phyloP scores from a whole-genome alignment of 148 eudicot species.

The Chenopodium album region DNA sequence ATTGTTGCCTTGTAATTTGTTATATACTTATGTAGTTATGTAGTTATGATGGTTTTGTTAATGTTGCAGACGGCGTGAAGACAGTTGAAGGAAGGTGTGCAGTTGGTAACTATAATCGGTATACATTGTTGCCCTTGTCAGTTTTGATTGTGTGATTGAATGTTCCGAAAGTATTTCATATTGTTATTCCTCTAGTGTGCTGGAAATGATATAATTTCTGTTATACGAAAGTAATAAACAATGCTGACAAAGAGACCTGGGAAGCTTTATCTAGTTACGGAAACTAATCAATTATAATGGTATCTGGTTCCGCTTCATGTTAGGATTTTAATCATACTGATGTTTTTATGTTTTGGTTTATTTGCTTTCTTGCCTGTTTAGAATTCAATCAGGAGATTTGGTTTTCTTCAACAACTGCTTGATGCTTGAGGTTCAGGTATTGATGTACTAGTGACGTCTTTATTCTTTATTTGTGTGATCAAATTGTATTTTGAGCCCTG shows the following conservation, averaged over 20 bases:
- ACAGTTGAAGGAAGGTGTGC: conserved; percentile 94
- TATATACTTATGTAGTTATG: too few species aligned
- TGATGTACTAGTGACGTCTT: conserved; percentile 2
- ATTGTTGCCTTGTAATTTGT: too few species aligned
- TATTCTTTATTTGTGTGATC: neutral
- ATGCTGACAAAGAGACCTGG: neutral
- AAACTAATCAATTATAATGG: neutral
- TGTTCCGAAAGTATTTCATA: neutral
- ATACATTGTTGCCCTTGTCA: neutral
- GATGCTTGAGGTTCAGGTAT: conserved; percentile 73
- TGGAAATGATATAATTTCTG: too few species aligned
- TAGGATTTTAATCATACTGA: neutral
- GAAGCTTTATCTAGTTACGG: neutral
- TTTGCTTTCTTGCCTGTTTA: conserved; percentile 15
- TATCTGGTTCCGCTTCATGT: conserved; percentile 1
- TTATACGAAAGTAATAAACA: too few species aligned
- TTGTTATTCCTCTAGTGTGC: too few species aligned
- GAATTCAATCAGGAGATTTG: conserved; percentile 63
- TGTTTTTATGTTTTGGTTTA: neutral
- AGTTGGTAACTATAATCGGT: conserved; percentile 76
- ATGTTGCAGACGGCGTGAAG: conserved; percentile 63
- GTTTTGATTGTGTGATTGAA: neutral
- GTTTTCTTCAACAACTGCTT: conserved; percentile 77
- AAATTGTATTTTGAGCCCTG: neutral
- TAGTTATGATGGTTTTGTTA: neutral